Base-by-base conservation (phyloP, 1,284 basidiomycete species). In the Ganoderma multipileum region DNA sequence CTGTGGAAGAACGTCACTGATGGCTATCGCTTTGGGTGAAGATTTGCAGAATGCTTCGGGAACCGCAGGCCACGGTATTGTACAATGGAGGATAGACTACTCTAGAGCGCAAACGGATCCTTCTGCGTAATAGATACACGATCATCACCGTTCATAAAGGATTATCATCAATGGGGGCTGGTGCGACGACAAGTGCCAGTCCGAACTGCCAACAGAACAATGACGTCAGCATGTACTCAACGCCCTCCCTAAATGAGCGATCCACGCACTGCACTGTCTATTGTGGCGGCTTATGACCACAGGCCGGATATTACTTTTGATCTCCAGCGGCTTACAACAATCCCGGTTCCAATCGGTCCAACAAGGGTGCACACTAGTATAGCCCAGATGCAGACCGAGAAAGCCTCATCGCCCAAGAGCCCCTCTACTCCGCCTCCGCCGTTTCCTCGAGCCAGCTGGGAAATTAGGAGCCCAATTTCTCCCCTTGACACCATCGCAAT, bases 1-100 rank as follows among this genome's bases (percentile, higher is more conserved):
- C 81, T 98, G 41, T 96, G 95, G 94, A 88, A 93, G 66, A 84
- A 86, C 59, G 86, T 90, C 30, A 81, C 87, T 8, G 70, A 71
- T 3, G 71, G 68, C 33, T 80, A 79, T 60, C 18, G 71, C 61
- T 78, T 75, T 57, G 76, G 66, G 23, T 52, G 23, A 52, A 7
- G 47, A 26, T n/a, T 52, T 52, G 11, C 8, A 14, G 8, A 26
- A 52, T 14, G 47, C 41, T 20, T 18, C 41, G 5, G 41, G 41
- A 18, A 42, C 23, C 14, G 26, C 12, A 6, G 12, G 26, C 44
- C 23, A 52, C n/a, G n/a, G n/a, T 28, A 52, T 28, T 4, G 23
- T 26, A 52, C 47, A 26, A 52, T 52, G 47, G 12, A 26, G 23
- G 2, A 23, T 9, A 52, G 11, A 6, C 3, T 26, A 52, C 23